A percentile compares a stretch with the other conserved stretches of the same genome.
Evolutionary conservation across 2,329 filamentous ascomycete species (phyloP).

Genomic region (Rutstroemia sp.): DNA sequence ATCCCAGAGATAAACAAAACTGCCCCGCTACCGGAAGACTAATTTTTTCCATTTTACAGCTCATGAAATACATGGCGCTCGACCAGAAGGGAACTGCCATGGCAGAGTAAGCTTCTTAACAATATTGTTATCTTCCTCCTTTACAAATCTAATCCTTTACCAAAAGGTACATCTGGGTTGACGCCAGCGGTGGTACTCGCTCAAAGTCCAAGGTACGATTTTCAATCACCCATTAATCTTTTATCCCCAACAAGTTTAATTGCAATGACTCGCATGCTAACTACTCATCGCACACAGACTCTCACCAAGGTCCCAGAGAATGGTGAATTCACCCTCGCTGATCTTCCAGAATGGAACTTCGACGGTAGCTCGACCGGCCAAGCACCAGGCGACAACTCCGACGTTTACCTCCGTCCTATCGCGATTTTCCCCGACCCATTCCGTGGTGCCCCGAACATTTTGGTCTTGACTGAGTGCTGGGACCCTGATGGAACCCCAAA

Average conservation of each 20-base stretch:
- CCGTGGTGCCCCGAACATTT: constrained; percentile 82
- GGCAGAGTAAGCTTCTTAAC: constrained; percentile 85
- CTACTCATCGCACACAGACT: constrained; percentile 41
- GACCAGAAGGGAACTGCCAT: constrained; percentile 84
- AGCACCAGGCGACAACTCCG: constrained; percentile 90
- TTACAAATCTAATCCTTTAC: constrained; percentile 7
- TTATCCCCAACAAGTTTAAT: constrained; percentile 10
- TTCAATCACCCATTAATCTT: neutral
- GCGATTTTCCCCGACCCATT: constrained; percentile 90
- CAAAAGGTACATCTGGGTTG: constrained; percentile 79
- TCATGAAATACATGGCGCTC: constrained; percentile 86
- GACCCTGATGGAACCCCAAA: constrained; percentile 91
- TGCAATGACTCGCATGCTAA: neutral
- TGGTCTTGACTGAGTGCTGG: constrained; percentile 93
- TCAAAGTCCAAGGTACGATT: constrained; percentile 90
- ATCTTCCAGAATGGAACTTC: constrained; percentile 74
- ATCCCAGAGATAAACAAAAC: constrained; percentile 10
- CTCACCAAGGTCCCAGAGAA: constrained; percentile 48
- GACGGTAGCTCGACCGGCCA: constrained; percentile 88
- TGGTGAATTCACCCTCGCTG: constrained; percentile 39
- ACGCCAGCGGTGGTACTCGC: constrained; percentile 72
- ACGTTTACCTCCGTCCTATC: constrained; percentile 90
- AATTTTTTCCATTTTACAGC: constrained; percentile 42
- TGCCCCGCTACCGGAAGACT: constrained; percentile 8
- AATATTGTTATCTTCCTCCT: constrained; percentile 9